Conservation (phyloP, 805 yeast species). For the Groenewaldozyma salmanticensis region DNA sequence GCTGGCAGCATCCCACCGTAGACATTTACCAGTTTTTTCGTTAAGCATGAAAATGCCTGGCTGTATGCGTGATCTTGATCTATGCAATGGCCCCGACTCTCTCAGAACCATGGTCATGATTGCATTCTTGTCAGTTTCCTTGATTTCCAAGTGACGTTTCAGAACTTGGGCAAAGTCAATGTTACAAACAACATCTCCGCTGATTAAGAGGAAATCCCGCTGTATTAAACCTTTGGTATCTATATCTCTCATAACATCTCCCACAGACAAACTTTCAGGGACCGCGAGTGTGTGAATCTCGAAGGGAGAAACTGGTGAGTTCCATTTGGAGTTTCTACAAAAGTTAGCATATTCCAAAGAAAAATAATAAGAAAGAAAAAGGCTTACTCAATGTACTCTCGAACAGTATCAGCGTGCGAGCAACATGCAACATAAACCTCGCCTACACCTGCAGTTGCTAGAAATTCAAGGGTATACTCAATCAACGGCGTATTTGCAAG, state of each 20-base stretch:
- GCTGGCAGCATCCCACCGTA: slow-evolving; percentile 75
- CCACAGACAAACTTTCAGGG: slow-evolving; percentile 82
- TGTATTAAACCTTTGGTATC: slow-evolving; percentile 84
- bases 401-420: slow-evolving; percentile 82
- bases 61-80: slow-evolving; percentile 70
- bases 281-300: slow-evolving; percentile 69
- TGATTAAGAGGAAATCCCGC: slow-evolving; percentile 80
- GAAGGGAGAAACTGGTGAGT: slow-evolving; percentile 58
- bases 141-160: slow-evolving; percentile 63
- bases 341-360: slow-evolving; percentile 2
- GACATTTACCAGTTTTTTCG: slow-evolving; percentile 60
- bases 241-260: slow-evolving; percentile 94
- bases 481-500: slow-evolving; percentile 88
- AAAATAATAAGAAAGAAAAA: background rate
- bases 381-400: slow-evolving; percentile 54
- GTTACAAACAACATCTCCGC: slow-evolving; percentile 95
- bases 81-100: slow-evolving; percentile 73
- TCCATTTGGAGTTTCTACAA: slow-evolving; percentile 28
- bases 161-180: slow-evolving; percentile 68
- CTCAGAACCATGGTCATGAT: slow-evolving; percentile 90
- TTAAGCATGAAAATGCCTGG: slow-evolving; percentile 83
- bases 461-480: slow-evolving; percentile 89
- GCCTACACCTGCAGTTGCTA: slow-evolving; percentile 81
- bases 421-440: slow-evolving; percentile 89
- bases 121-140: slow-evolving; percentile 71